A percentile compares a stretch with the other conserved stretches of the same genome.
Conservation (phyloP, 2,329 filamentous ascomycete genomes). For the Ceratocystis lukuohia region DNA sequence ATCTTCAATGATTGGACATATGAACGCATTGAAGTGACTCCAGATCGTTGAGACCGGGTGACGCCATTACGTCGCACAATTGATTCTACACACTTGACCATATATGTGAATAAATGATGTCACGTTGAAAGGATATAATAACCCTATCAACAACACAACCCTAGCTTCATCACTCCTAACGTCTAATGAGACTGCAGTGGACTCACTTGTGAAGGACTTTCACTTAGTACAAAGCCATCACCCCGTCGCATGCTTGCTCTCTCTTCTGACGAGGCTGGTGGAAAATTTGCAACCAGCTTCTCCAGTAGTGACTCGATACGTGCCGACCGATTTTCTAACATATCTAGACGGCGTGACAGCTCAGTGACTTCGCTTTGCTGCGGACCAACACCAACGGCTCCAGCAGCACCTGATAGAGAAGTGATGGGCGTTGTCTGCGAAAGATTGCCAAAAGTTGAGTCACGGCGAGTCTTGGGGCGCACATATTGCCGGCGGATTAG, state of each 20-base stretch:
- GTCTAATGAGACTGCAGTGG: not conserved
- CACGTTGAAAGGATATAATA: not conserved
- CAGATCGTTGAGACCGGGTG: not conserved
- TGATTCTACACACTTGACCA: not conserved
- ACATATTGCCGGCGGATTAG: slow-evolving; percentile 45
- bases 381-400: slow-evolving; percentile 12
- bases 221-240: not conserved
- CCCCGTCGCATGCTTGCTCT: not conserved
- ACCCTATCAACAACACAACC: not conserved
- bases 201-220: not conserved
- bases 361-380: slow-evolving; percentile 32
- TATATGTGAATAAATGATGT: not conserved
- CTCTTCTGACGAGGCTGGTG: not conserved
- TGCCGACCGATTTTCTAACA: slow-evolving; percentile 37
- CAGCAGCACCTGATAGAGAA: slow-evolving; percentile 20
- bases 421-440: slow-evolving; percentile 22
- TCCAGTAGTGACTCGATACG: slow-evolving; percentile 37
- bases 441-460: slow-evolving; percentile 44
- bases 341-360: slow-evolving; percentile 33
- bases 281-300: slow-evolving; percentile 24
- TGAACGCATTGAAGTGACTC: not conserved
- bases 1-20: not conserved
- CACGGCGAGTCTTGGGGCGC: slow-evolving; percentile 35
- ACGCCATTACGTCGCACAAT: not conserved
- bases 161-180: not conserved